phyloP scores from a whole-genome alignment of 805 yeast species.

The Citeromyces matritensis region DNA sequence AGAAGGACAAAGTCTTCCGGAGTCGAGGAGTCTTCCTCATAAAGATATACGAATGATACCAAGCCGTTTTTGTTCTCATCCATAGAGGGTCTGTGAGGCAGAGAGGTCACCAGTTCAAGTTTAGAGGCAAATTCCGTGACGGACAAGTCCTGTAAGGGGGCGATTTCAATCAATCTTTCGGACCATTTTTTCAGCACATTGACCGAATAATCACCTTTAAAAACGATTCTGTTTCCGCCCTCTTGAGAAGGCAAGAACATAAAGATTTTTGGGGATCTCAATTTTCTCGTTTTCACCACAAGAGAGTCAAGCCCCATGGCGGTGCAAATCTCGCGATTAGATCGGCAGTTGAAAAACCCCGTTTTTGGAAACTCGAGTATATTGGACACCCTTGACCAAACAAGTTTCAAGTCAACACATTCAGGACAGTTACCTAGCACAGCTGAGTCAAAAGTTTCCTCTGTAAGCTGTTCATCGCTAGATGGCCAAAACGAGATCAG shows the following conservation, averaged over 20 bases:
- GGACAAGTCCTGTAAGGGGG: constrained; percentile 18
- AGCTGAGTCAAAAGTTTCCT: constrained; percentile 14
- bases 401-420: constrained; percentile 32
- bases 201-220: constrained; percentile 9
- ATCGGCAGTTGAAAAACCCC: constrained; percentile 47
- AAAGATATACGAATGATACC: constrained; percentile 37
- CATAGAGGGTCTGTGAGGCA: constrained; percentile 6
- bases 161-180: constrained; percentile 27
- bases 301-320: constrained; percentile 24
- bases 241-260: constrained; percentile 36
- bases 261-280: constrained; percentile 9
- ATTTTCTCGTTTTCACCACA: constrained; percentile 1
- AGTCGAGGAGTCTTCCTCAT: constrained; percentile 31
- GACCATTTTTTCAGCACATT: constrained; percentile 27
- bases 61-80: constrained; percentile 20
- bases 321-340: constrained; percentile 33
- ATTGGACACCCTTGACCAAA: constrained; percentile 46
- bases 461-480: constrained; percentile 21
- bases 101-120: constrained; percentile 6
- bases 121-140: constrained; percentile 8
- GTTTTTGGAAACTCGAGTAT: constrained; percentile 21
- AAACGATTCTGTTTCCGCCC: constrained; percentile 32
- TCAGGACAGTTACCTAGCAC: constrained; percentile 27
- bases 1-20: constrained; percentile 51
- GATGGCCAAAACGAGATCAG: constrained; percentile 59